Evolutionary conservation across 441 rosid species (phyloP), one percentile per base, ranked within the genome.

Genomic region (Arabidopsis lyrata): DNA sequence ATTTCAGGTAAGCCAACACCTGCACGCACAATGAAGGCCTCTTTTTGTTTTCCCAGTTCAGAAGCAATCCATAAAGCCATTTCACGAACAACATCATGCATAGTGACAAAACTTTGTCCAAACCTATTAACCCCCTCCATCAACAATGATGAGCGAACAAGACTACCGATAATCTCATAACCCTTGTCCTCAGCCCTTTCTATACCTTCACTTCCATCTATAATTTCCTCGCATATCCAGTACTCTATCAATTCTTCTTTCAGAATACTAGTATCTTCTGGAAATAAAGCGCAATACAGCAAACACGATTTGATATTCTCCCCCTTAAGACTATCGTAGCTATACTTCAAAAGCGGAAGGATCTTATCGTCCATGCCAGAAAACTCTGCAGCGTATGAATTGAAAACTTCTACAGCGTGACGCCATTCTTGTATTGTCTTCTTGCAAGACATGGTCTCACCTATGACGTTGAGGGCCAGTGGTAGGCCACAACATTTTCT

Each of bases 11-110:
- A 9, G 22, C 75, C 39, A 3, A 5, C 60, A 24, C 68, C 2
- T 12, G 54, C 72, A 6, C 14, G 31, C 4, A 70, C 66, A 2
- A 32, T 5, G 35, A 39, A 67, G 7, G n/a, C 8, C 11, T 70
- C 75, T 2, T 70, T 70, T 8, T 66, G 27, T 58, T 12, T 36
- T n/a, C 56, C 74, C 13, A n/a, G 8, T 4, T 68, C 50, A 4
- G 68, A 39, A 0, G 81, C 74, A 2, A 82, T 27, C 84, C 84
- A 82, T 5, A 81, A 53, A 1, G 82, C 80, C 74, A 79, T 72
- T 7, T 81, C 85, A 5, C 85, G 80, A n/a, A 85, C 63, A 42
- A 85, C 36, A 50, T 79, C 80, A 45, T 83, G 88, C 85, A 85
- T 75, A 39, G 29, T 36, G 13, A 81, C 80, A 32, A 0, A 0